Evolutionary conservation across 352 stramenopile species (phyloP).

Genomic region (Pythium phragmitis): DNA sequence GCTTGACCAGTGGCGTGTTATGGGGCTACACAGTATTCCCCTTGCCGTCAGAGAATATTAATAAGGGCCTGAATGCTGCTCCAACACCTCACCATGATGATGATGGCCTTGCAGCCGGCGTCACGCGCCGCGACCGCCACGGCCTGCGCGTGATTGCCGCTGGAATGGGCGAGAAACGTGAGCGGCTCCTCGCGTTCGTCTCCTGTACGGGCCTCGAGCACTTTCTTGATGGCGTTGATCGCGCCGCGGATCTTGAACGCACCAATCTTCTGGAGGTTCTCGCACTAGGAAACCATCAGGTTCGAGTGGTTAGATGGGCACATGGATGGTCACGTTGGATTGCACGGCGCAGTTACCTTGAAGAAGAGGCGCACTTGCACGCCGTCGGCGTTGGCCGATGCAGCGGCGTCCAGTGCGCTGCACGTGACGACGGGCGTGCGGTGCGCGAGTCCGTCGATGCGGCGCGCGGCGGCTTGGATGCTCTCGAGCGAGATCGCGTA

Average conservation of each 20-base stretch:
- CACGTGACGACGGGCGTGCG: conserved; percentile 68
- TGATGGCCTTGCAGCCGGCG: conserved; percentile 59
- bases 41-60: too few relatives aligned
- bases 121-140: conserved; percentile 81
- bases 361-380: conserved; percentile 52
- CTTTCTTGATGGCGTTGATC: conserved; percentile 62
- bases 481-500: conserved; percentile 66
- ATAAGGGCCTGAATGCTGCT: too few relatives aligned
- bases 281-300: conserved; percentile 40
- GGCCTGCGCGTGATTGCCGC: conserved; percentile 92
- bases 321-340: neutral
- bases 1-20: conserved; percentile 84
- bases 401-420: conserved; percentile 47
- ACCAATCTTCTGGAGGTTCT: conserved; percentile 80
- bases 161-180: conserved; percentile 89
- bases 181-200: neutral
- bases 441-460: conserved; percentile 55
- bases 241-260: conserved; percentile 87
- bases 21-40: conserved; percentile 40
- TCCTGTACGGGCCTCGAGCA: conserved; percentile 27
- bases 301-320: neutral
- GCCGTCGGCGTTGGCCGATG: conserved; percentile 13
- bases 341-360: conserved; percentile 35
- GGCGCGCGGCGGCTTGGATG: conserved; percentile 45
- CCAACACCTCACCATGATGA: conserved; percentile 76